Conservation (phyloP, 441 rosid genomes). For the Lepidium campestre region DNA sequence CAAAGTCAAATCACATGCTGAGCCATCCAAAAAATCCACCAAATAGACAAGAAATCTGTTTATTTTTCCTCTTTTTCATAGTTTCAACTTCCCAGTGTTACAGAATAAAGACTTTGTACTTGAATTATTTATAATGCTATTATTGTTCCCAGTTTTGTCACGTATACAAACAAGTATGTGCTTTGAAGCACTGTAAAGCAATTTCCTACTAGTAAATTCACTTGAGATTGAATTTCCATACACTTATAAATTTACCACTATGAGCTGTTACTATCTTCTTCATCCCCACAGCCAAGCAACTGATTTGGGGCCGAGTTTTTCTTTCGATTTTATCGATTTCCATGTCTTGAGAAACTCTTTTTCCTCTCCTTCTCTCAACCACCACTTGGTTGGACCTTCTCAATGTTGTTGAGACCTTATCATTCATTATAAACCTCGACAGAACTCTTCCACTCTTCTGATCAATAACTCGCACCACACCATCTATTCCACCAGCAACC, state of each 20-base stretch:
- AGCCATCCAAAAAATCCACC: constrained; percentile 14
- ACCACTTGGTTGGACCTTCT: constrained; percentile 12
- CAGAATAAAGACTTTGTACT: too few species aligned
- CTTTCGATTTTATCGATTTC: constrained; percentile 45
- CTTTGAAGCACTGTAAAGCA: background rate
- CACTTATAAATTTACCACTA: constrained; percentile 45
- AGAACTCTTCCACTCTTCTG: constrained; percentile 60
- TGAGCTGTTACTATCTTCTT: constrained; percentile 74
- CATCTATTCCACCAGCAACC: constrained; percentile 81
- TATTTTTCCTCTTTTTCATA: too few species aligned
- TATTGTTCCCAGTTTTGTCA: background rate
- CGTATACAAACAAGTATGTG: background rate
- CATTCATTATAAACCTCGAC: constrained; percentile 45
- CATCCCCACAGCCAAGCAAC: constrained; percentile 79
- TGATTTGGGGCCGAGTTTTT: constrained; percentile 54
- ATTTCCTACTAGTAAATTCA: background rate
- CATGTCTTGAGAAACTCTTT: constrained; percentile 35
- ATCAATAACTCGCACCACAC: constrained; percentile 61
- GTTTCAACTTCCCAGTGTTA: too few species aligned
- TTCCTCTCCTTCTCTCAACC: constrained; percentile 45
- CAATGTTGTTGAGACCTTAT: constrained; percentile 19
- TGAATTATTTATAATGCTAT: background rate
- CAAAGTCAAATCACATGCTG: constrained; percentile 37
- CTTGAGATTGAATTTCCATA: constrained; percentile 55
- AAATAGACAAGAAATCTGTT: constrained; percentile 2